Conservation (phyloP, 192 early-diverging fungal species). For the Gonapodya prolifera region DNA sequence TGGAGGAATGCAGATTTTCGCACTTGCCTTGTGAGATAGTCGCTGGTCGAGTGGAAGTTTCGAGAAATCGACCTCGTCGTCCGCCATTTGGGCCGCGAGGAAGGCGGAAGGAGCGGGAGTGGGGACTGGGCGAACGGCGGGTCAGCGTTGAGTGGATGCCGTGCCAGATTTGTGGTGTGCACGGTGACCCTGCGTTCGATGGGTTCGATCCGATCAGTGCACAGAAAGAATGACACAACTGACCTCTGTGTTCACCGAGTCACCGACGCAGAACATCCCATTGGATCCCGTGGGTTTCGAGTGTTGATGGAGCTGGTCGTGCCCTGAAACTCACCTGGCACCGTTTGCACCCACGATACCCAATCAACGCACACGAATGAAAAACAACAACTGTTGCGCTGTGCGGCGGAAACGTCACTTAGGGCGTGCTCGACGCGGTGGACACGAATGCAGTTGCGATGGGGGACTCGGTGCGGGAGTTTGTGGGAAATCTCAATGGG, state of each 20-base stretch:
- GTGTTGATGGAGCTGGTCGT: neutral
- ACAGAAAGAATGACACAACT: neutral
- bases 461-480: neutral
- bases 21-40: conserved; percentile 59
- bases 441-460: neutral
- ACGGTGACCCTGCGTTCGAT: neutral
- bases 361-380: neutral
- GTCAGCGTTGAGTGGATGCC: neutral
- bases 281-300: neutral
- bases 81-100: conserved; percentile 11
- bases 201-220: neutral
- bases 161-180: neutral
- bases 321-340: neutral
- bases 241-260: neutral
- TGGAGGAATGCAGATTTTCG: conserved; percentile 17
- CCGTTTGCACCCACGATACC: too few relatives aligned
- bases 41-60: conserved; percentile 62
- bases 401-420: neutral
- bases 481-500: neutral
- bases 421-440: neutral
- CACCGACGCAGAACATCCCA: neutral
- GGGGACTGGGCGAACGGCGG: neutral
- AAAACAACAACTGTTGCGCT: neutral
- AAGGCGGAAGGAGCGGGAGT: neutral
- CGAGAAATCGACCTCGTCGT: conserved; percentile 61